Conservation (phyloP, 495 filamentous ascomycete genomes). For the Trichoderma virens region DNA sequence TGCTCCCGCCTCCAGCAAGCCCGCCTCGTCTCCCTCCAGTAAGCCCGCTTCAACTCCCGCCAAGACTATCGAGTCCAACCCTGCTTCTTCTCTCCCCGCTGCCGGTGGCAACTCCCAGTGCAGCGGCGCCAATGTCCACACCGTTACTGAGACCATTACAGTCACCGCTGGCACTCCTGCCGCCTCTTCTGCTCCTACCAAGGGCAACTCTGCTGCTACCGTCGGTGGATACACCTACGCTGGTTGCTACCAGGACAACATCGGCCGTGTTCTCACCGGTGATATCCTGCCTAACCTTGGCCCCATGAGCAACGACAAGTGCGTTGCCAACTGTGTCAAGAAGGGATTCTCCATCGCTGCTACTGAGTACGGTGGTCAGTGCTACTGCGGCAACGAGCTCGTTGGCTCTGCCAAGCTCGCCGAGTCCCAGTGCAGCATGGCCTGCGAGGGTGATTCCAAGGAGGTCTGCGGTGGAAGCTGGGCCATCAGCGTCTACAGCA, state of each 20-base stretch:
- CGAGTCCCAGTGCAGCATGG: constrained; percentile 33
- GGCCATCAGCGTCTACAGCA: constrained; percentile 34
- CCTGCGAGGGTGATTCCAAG: constrained; percentile 35
- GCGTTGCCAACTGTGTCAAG: constrained; percentile 48
- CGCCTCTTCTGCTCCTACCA: constrained; percentile 10
- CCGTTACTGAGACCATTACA: constrained; percentile 37
- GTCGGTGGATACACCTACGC: constrained; percentile 22
- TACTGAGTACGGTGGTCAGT: constrained; percentile 57
- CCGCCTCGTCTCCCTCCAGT: too few relatives aligned
- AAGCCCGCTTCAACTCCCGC: background rate
- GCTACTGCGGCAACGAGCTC: constrained; percentile 53
- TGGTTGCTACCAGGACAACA: constrained; percentile 27
- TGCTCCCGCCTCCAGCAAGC: constrained; percentile 10
- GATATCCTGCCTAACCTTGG: constrained; percentile 34
- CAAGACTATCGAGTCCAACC: constrained; percentile 7
- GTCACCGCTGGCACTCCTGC: constrained; percentile 18
- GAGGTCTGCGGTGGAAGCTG: constrained; percentile 40
- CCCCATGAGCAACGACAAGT: constrained; percentile 49
- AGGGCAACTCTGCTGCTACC: constrained; percentile 12
- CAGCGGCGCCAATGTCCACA: constrained; percentile 34
- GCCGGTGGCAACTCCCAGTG: constrained; percentile 24
- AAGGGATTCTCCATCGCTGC: constrained; percentile 49
- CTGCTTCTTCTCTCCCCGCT: background rate
- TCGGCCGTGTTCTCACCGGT: constrained; percentile 30
- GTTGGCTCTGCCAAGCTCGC: constrained; percentile 29